A percentile compares a stretch with the other conserved stretches of the same genome.
These are phyloP conservation scores for Fomitopsis betulina DNA, from an alignment of 1,284 basidiomycete genomes.

Conservation along the genomic window DNA sequence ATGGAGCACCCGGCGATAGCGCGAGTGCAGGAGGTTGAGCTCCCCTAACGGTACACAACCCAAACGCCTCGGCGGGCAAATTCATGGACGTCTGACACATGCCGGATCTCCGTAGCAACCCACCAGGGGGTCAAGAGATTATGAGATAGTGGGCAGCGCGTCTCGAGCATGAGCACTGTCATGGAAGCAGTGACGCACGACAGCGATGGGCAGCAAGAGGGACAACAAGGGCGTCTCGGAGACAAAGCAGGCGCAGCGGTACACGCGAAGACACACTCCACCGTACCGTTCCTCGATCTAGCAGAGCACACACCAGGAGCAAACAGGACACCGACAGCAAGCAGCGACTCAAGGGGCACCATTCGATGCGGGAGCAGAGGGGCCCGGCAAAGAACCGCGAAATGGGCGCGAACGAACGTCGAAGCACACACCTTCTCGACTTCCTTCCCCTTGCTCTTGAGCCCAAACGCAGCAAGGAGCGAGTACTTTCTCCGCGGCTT, in stretches of 20 bases:
- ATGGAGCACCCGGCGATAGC: too few relatives aligned
- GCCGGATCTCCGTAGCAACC: too few relatives aligned
- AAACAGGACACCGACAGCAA: background rate
- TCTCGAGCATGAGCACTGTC: too few relatives aligned
- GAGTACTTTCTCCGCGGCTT: constrained; percentile 20
- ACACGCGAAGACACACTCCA: background rate
- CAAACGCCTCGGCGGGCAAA: too few relatives aligned
- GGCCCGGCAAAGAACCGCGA: background rate
- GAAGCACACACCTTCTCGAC: constrained; percentile 15
- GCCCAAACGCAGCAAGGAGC: constrained; percentile 20
- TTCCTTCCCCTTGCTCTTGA: constrained; percentile 4
- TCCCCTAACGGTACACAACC: too few relatives aligned
- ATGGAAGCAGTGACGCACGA: too few relatives aligned
- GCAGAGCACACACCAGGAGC: background rate
- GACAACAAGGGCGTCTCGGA: background rate
- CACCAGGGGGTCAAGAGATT: too few relatives aligned
- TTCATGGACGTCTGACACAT: too few relatives aligned
- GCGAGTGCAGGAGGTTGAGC: too few relatives aligned
- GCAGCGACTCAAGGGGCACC: background rate
- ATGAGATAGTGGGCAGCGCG: too few relatives aligned
- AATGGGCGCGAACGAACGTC: background rate
- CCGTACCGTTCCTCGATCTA: background rate
- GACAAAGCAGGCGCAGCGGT: background rate
- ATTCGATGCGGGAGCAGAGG: background rate
- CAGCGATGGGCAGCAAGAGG: background rate